Base-by-base conservation (phyloP, 345 rosid genomes). In the Viola odorata region DNA sequence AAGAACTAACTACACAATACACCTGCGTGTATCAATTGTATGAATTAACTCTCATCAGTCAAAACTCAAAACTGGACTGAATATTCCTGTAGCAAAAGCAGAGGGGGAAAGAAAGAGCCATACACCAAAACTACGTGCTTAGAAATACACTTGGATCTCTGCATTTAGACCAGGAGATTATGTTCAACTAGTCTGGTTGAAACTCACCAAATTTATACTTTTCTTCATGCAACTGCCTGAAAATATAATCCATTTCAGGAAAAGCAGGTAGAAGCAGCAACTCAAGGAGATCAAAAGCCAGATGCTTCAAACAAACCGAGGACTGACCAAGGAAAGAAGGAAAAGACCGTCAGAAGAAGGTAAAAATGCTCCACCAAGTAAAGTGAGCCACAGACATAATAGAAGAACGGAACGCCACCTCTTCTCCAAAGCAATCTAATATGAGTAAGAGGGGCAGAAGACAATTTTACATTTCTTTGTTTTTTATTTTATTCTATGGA, bases 241-340 rank as follows among this genome's bases (percentile, higher is more conserved):
- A 80, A 42, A 75, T 62, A 14, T 65, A 53, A 42, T 88, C 85
- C 81, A 91, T 64, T 68, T 94, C 97, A 0, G 97, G 95, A 52
- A 91, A 86, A 48, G 97, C 84, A 0, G 97, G 82, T 70, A 71
- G 53, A 60, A 88, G 81, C 74, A 86, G 60, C 64, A 86, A 75
- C 83, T 95, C 96, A 14, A 91, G 68, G 61, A 95, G 82, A 67
- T 85, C 95, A 61, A 70, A 94, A 14, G 86, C 84, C 53, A 91
- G 73, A 54, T 82, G 88, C 80, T 90, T 91, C 70, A 91, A 67
- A 64, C 91, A 85, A 61, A 86, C 91, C 37, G 86, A 66, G 9
- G 99, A 91, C 99, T 94, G 81, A 78, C 72, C 12, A 13, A 8
- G 11, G 23, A 36, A 60, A 42, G 49, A 57, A 61, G 53, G 37